Conservation (phyloP, 164 flowering plant genomes). For the Saururus chinensis region DNA sequence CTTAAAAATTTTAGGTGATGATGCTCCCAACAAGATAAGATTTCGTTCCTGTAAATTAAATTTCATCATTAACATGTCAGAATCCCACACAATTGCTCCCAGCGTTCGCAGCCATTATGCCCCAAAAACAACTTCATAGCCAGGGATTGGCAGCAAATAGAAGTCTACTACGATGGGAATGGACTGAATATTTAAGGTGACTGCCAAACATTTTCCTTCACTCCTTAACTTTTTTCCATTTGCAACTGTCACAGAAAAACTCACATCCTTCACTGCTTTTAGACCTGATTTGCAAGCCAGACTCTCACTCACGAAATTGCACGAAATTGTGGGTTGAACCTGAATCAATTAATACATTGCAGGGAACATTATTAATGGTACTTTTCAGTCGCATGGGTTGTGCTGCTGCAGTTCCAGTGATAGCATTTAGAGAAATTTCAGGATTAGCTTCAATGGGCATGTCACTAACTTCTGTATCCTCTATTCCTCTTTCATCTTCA, state of each 20-base stretch:
- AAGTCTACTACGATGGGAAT: background rate
- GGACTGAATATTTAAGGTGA: background rate
- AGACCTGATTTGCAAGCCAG: no score
- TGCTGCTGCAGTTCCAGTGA: no score
- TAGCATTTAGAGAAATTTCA: no score
- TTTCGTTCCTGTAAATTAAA: background rate
- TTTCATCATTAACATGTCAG: background rate
- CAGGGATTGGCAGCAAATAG: background rate
- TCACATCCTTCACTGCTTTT: no score
- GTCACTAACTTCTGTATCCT: no score
- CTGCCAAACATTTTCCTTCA: background rate
- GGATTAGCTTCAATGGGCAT: no score
- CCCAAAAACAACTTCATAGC: background rate
- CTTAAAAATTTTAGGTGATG: background rate
- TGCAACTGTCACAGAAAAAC: background rate
- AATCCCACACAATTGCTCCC: background rate
- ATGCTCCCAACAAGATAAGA: no score
- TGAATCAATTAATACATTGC: background rate
- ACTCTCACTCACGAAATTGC: background rate
- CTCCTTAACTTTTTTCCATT: background rate
- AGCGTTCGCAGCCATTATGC: background rate
- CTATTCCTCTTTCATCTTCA: no score
- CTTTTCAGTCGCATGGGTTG: no score
- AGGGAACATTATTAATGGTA: background rate
- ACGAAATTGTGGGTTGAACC: background rate